Base-by-base conservation (phyloP, 805 yeast genomes). In the Candida saitoana region DNA sequence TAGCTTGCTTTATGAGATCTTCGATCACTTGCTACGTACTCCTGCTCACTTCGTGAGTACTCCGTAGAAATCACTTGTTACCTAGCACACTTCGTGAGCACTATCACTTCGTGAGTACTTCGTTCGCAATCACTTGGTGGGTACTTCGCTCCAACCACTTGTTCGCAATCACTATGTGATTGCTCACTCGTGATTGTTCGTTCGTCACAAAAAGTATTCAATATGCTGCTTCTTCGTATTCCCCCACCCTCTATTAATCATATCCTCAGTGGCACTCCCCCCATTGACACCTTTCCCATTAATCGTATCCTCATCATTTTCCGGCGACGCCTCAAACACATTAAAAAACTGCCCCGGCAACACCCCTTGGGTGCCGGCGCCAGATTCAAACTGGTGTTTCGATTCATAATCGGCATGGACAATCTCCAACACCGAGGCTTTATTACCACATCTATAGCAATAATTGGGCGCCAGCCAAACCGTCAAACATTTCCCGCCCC, bases 391-490 rank as follows among this genome's bases (percentile, higher is more conserved):
- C 25, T 42, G 14, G 2, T 44, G 47, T 37, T 55, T 59, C 27
- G 49, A 40, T 33, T 55, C 54, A 44, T 76, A 79, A 50, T 76
- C 77, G 35, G 72, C 60, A 49, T 75, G 76, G 43, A 60, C 58
- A 4, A 93, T 80, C 60, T 93, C 99, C 48, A 93, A 71, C n/a
- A 93, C 90, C n/a, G 96, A 86, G 3, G 99, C 99, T 58, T 88
- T 80, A 59, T 93, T 93, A 0, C 99, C 99, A 62, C 99, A 93
- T 47, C 99, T 63, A 56, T 93, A 93, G 59, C 99, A 93, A 59
- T 93, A 93, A 58, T 93, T 93, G 0, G 99, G 99, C 0, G 99
- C 99, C 1, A 93, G 83, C 99, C 99, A 93, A 5, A 93, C 98
- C 0, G 99, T 93, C 29, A 95, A 82, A 36, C 95, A 87, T 48